Percentiles rank a stretch among this genome's conserved stretches.
phyloP scores from a whole-genome alignment of 2,329 filamentous ascomycete species.

The Fusarium mundagurra region DNA sequence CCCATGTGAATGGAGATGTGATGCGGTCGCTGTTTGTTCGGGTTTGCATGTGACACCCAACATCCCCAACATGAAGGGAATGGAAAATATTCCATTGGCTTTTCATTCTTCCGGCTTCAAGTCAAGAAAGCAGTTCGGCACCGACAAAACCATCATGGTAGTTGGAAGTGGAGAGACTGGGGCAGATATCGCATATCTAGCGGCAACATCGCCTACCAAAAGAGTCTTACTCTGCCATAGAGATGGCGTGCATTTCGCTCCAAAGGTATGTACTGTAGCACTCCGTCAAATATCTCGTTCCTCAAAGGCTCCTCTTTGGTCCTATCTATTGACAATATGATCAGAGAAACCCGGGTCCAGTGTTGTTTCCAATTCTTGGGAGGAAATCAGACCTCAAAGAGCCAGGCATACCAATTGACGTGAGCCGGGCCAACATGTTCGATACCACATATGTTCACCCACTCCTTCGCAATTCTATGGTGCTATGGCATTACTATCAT shows the following conservation, averaged over 20 bases:
- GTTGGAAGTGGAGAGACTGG: neutral
- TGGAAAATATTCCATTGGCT: neutral
- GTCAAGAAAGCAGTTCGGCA: neutral
- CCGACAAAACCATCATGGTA: neutral
- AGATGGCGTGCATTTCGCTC: conserved; percentile 1
- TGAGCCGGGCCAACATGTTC: conserved; percentile 19
- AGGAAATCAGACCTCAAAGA: neutral
- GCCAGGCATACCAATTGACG: neutral
- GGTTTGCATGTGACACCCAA: neutral
- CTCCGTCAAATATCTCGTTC: neutral
- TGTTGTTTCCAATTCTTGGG: neutral
- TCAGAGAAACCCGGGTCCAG: neutral
- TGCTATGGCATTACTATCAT: conserved; percentile 26
- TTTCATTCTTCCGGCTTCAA: conserved; percentile 1
- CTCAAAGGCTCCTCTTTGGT: neutral
- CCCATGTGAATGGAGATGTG: neutral
- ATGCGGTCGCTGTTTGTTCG: neutral
- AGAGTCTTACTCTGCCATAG: neutral
- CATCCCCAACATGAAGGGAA: neutral
- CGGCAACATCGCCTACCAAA: neutral
- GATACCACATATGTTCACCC: conserved; percentile 27
- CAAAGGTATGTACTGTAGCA: neutral
- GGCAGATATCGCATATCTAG: conserved; percentile 6
- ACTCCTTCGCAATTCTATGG: conserved; percentile 16
- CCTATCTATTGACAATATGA: neutral